Base-by-base conservation (phyloP, 228 moss, liverwort and hornwort species). In the Sphagnum fallax region DNA sequence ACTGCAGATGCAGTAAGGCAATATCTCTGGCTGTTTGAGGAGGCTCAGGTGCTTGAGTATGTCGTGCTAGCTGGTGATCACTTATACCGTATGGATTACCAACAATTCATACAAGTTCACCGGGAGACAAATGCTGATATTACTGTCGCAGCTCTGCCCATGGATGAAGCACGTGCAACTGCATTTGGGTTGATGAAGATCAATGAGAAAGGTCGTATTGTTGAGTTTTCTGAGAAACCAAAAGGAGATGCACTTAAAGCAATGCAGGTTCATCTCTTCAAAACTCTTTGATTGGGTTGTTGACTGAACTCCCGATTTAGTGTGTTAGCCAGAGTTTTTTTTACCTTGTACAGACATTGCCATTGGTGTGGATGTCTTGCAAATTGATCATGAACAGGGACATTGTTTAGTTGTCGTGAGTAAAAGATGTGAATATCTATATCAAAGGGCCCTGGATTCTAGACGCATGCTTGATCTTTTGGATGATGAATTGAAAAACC, bases 1-100 rank as follows among this genome's bases (percentile, higher is more conserved):
- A 91, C 91, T 18, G 91, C 91, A 4, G 91, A 91, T 76, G 91
- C 91, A 6, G 91, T 91, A 67, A 84, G 91, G 53, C 91, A 88
- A 52, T 91, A 89, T 47, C 75, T 89, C 4, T 91, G 91, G 91
- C 77, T 91, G 55, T 89, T 91, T 59, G 91, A 91, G 77, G 89
- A 91, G 62, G 84, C 89, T 8, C 78, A 80, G 67, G 89, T 91
- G 47, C 53, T 89, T 74, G 84, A 91, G 75, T 89, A 80, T 60
- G 84, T 91, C 68, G 75, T 89, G 52, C 73, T 91, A 72, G 89
- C 91, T 16, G 91, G 91, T 50, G 91, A 91, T 52, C 89, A 91
- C 61, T 73, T 91, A 70, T 91, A 91, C 72, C 91, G 89, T 2
- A 91, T 91, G 91, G 87, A 91, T 70, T 91, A 91, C 73, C 86